Conservation (phyloP, 2,329 filamentous ascomycete species). For the Aphanoascus verrucosus region DNA sequence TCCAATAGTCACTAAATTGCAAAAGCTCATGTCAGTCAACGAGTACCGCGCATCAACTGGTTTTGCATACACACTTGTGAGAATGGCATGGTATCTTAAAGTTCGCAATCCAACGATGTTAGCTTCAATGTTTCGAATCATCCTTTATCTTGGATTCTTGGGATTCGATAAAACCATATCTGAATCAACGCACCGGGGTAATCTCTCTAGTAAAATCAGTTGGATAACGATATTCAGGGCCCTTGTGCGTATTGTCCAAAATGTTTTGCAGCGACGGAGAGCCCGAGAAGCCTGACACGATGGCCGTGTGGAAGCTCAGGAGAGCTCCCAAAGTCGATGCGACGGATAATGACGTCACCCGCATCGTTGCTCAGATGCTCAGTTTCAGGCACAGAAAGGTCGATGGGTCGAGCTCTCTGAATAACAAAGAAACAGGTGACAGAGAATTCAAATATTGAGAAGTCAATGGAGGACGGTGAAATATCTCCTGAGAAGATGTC, state of each 20-base stretch:
- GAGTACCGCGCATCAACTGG: constrained; percentile 38
- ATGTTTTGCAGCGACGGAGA: constrained; percentile 42
- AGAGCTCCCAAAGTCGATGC: neutral
- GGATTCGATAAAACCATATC: neutral
- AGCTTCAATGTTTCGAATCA: too few species aligned
- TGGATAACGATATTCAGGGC: constrained; percentile 47
- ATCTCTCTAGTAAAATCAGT: constrained; percentile 52
- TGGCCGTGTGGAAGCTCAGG: neutral
- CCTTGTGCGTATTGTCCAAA: constrained; percentile 44
- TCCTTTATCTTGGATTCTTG: neutral
- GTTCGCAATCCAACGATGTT: neutral
- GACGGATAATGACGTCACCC: constrained; percentile 5
- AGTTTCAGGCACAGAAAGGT: neutral
- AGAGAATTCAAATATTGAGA: too few species aligned
- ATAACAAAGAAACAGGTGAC: too few species aligned
- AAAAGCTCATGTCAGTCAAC: neutral
- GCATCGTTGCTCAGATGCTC: neutral
- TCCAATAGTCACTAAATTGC: constrained; percentile 49
- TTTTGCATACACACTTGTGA: constrained; percentile 41
- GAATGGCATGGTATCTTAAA: constrained; percentile 33
- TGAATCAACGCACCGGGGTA: constrained; percentile 39
- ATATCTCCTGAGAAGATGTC: too few species aligned
- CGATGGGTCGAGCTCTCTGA: neutral
- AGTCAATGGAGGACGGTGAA: too few species aligned
- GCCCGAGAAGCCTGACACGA: constrained; percentile 11